A percentile compares a stretch with the other conserved stretches of the same genome.
Evolutionary conservation across 1,284 basidiomycete species (phyloP).

Genomic region (Fomitopsis pinicola): DNA sequence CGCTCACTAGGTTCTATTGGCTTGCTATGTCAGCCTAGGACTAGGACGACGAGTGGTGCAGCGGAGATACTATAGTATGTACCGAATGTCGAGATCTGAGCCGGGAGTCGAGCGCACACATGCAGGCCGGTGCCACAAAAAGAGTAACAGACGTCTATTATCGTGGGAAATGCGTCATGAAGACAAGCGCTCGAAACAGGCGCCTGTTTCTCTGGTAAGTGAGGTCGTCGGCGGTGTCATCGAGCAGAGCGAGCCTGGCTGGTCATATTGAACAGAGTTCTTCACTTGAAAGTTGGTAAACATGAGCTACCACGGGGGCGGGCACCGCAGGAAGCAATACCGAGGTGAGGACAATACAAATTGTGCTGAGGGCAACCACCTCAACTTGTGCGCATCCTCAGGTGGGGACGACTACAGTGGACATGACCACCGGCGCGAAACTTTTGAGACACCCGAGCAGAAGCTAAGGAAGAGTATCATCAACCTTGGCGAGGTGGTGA

Average conservation of each 20-base stretch:
- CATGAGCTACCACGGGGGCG: slow-evolving; percentile 43
- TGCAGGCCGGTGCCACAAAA: background rate
- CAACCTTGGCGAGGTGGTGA: slow-evolving; percentile 80
- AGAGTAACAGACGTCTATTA: background rate
- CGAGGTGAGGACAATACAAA: slow-evolving; percentile 38
- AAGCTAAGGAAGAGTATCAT: slow-evolving; percentile 68
- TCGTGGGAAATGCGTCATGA: background rate
- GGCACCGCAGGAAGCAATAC: slow-evolving; percentile 37
- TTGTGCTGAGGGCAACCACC: background rate
- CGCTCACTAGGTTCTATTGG: background rate
- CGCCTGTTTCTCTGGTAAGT: background rate
- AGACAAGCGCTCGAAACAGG: background rate
- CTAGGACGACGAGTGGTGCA: no score
- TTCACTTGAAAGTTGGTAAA: background rate
- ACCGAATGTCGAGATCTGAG: no score
- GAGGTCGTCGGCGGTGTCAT: background rate
- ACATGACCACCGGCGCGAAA: slow-evolving; percentile 58
- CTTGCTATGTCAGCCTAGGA: no score
- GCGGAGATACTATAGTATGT: no score
- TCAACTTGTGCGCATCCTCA: background rate
- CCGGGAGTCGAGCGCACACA: no score
- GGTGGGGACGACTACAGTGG: slow-evolving; percentile 46
- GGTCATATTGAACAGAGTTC: background rate
- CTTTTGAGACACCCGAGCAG: slow-evolving; percentile 68
- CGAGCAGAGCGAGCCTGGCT: background rate